These are phyloP conservation scores for Codiaeum variegatum DNA, from an alignment of 441 rosid species.

Conservation along the genomic window DNA sequence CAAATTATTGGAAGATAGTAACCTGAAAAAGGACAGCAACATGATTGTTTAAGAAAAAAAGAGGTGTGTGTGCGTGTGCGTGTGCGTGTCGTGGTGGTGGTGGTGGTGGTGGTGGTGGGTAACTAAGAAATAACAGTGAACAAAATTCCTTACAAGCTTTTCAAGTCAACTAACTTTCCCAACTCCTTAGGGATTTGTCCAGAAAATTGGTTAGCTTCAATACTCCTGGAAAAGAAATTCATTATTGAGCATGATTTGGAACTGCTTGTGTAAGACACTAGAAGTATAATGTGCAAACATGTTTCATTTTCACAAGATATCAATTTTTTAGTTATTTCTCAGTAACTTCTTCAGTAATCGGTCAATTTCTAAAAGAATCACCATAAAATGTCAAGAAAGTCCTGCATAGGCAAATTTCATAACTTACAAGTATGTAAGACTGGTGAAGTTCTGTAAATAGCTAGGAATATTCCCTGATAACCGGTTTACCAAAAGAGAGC, in stretches of 20 bases:
- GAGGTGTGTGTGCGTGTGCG: no score
- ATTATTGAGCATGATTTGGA: neutral
- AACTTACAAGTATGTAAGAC: conserved; percentile 53
- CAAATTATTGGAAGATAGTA: conserved; percentile 39
- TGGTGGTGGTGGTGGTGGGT: neutral
- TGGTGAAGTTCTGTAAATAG: conserved; percentile 41
- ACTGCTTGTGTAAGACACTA: neutral
- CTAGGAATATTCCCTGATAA: conserved; percentile 59
- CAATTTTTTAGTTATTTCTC: neutral
- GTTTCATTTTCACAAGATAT: neutral
- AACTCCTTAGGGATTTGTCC: conserved; percentile 57
- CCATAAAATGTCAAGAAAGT: neutral
- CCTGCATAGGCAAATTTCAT: neutral
- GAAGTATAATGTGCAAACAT: neutral
- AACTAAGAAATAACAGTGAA: neutral
- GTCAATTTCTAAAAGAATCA: neutral
- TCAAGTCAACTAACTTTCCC: conserved; percentile 47
- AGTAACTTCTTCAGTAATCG: neutral
- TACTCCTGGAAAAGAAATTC: conserved; percentile 34
- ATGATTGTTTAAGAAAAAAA: neutral
- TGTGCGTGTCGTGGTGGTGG: no score
- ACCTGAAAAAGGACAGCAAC: conserved; percentile 26
- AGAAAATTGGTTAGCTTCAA: conserved; percentile 58
- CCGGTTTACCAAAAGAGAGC: conserved; percentile 54
- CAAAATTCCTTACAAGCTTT: conserved; percentile 42